Evolutionary conservation across 805 yeast species (phyloP), one percentile per base, ranked within the genome.

Genomic region (Saturnispora kantuleensis): DNA sequence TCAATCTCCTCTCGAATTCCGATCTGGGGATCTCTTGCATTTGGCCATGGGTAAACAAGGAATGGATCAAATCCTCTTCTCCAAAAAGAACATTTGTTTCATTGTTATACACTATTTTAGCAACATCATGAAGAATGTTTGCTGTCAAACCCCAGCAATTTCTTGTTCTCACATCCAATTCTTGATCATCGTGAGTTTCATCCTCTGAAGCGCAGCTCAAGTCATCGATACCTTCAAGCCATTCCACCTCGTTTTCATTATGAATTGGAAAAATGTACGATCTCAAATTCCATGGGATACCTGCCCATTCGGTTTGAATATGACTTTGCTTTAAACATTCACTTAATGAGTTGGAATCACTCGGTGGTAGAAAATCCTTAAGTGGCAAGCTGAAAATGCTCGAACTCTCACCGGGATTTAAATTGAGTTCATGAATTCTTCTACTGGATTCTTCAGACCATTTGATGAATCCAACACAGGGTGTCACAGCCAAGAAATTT

Each of bases 111-210:
- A 74, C 65, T 9, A 82, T 67, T 46, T 69, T 70, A 2, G 87
- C 80, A 28, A 84, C 55, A 56, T 84, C 90, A 53, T 76, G 84
- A n/a, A 84, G 57, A 9, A 84, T 83, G 56, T 81, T 82, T 2
- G 89, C 90, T 0, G 93, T 84, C 32, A 84, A 63, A 1, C 94
- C 94, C 94, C 93, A 84, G 4, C 84, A 79, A 55, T 82, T 84
- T 55, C 83, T 76, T 33, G 79, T 71, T 45, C 71, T 68, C 16
- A 57, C 60, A 31, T 58, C 76, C 56, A 52, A 71, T 58, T 65
- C 63, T 39, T 59, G 63, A 51, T 60, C 61, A 32, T 55, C 58
- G 47, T 56, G 56, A 28, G 65, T 49, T 37, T 61, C 68, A 49
- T 60, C 63, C 45, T 73, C 81, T 10, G 73, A 76, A 30, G 76